phyloP scores from a whole-genome alignment of 208 protist genomes.

The Acanthamoeba healyi region DNA sequence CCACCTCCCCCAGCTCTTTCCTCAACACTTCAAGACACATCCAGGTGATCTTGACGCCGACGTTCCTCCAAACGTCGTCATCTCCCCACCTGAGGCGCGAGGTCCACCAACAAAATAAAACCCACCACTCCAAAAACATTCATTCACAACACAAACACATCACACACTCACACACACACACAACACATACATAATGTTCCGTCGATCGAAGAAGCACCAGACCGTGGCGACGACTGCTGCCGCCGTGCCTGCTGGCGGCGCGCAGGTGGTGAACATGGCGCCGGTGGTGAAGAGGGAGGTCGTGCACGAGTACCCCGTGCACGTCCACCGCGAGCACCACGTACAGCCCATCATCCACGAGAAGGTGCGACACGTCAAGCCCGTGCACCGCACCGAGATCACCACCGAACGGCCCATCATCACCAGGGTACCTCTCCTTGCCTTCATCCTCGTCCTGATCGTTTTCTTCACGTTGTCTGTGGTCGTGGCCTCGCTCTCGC shows the following conservation, averaged over 20 bases:
- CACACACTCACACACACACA: background rate
- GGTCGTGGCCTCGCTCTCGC: background rate
- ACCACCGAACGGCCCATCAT: constrained; percentile 7
- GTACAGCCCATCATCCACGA: constrained; percentile 39
- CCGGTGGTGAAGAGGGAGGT: background rate
- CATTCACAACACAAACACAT: background rate
- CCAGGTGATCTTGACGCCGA: too few species aligned
- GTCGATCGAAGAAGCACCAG: constrained; percentile 19
- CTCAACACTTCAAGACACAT: background rate
- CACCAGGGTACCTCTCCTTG: background rate
- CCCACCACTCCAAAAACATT: background rate
- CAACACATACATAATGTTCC: too few species aligned
- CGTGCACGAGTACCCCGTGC: background rate
- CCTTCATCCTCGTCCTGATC: too few species aligned
- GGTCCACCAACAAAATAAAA: background rate
- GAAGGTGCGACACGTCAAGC: background rate
- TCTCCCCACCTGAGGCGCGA: too few species aligned
- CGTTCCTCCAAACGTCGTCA: too few species aligned
- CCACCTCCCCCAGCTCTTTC: background rate
- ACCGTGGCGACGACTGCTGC: background rate
- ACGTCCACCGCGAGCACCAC: background rate
- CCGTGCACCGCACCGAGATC: constrained; percentile 5
- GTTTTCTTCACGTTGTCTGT: too few species aligned
- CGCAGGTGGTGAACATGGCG: background rate
- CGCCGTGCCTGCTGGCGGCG: background rate